Evolutionary conservation across 192 early-diverging fungal species (phyloP).

Genomic region (Chytriomyces sp.): DNA sequence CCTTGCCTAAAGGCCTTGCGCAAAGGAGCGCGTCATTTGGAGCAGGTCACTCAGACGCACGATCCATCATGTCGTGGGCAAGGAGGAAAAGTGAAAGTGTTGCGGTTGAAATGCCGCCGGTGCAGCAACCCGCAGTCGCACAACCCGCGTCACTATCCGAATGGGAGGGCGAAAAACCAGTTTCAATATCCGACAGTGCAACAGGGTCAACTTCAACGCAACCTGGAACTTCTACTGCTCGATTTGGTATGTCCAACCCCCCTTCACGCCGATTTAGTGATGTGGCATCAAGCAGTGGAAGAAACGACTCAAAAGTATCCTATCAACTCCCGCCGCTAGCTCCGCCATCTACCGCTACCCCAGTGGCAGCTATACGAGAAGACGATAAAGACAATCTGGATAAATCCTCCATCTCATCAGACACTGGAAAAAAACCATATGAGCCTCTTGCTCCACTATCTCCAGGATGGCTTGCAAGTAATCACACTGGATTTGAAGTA

Average conservation of each 20-base stretch:
- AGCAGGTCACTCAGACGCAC: background rate
- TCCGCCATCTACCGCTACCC: background rate
- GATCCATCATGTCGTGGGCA: constrained; percentile 17
- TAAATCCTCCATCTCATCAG: background rate
- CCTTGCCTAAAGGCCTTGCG: background rate
- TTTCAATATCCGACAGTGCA: background rate
- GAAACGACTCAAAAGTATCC: background rate
- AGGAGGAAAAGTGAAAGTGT: constrained; percentile 8
- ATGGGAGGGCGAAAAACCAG: background rate
- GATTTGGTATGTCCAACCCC: background rate
- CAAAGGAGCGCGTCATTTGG: background rate
- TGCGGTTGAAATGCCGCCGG: background rate
- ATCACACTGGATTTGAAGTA: background rate
- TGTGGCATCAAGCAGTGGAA: too few relatives aligned
- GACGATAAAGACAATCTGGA: background rate
- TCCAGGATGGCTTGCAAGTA: background rate
- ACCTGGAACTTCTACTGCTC: background rate
- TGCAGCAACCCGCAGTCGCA: background rate
- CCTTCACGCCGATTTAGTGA: background rate
- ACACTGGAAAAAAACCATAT: background rate
- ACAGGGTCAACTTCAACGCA: background rate
- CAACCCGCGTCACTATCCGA: background rate
- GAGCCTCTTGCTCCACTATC: background rate
- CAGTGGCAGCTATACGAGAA: background rate
- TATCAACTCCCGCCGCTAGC: background rate